A percentile compares a stretch with the other conserved stretches of the same genome.
Evolutionary conservation across 306 rosid species (phyloP).

Genomic region (Fragaria nilgerrensis): DNA sequence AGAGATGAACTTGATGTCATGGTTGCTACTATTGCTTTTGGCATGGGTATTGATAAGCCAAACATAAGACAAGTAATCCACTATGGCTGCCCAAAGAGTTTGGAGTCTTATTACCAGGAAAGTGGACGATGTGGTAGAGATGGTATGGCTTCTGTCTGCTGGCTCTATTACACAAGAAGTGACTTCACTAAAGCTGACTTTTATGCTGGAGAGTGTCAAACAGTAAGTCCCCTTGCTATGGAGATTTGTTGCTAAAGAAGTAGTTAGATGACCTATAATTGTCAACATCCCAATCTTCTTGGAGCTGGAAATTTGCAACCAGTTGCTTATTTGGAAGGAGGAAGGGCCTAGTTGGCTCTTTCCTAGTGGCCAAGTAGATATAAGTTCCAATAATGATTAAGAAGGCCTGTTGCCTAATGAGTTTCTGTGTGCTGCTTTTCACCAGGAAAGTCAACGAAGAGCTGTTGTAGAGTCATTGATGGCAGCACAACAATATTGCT

Average conservation of each 20-base stretch:
- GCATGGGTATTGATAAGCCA: conserved; percentile 98
- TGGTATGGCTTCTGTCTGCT: conserved; percentile 85
- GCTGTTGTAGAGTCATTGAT: conserved; percentile 73
- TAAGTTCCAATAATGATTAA: not conserved
- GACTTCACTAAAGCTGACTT: conserved; percentile 71
- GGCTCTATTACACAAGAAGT: conserved; percentile 88
- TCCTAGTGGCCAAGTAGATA: not conserved
- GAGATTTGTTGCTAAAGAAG: not conserved
- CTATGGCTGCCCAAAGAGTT: conserved; percentile 90
- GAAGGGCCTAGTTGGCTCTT: not conserved
- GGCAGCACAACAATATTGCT: conserved; percentile 79
- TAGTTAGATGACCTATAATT: not conserved
- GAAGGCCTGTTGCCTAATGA: conserved; percentile 5
- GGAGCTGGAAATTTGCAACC: not conserved
- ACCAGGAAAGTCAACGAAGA: conserved; percentile 68
- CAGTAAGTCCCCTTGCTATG: conserved; percentile 41
- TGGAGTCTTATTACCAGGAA: conserved; percentile 90
- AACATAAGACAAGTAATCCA: conserved; percentile 88
- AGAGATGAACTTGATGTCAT: conserved; percentile 76
- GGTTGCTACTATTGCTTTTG: conserved; percentile 96
- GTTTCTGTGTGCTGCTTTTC: conserved; percentile 25
- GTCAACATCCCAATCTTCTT: not conserved
- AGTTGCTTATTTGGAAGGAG: not conserved
- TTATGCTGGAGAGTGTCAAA: conserved; percentile 56
- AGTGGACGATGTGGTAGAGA: conserved; percentile 96